Evolutionary conservation across 805 yeast genomes (phyloP), one percentile per base, ranked within the genome.

Genomic region (Hanseniaspora hatyaiensis): DNA sequence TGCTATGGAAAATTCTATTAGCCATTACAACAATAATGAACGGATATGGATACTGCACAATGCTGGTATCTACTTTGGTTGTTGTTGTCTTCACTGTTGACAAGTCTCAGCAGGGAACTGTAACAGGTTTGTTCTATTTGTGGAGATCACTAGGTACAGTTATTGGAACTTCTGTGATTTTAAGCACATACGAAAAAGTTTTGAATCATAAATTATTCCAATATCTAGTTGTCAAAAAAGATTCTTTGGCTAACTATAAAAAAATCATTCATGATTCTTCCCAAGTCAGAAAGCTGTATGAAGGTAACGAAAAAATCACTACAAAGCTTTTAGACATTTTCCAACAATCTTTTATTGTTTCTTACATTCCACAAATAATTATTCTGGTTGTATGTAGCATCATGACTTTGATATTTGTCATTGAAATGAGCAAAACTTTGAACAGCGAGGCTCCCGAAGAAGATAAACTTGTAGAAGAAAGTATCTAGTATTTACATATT

Each of bases 31-130:
- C 66, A 1, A 52, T 74, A 15, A 59, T 68, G 12, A 53, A 68
- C 3, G 62, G 73, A 4, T 73, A 76, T 11, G 75, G 78, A 2
- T 64, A 71, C 50, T 74, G 78, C 0, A 74, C 73, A 54, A 58
- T 81, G 1, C 62, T 74, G 8, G 73, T 78, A 56, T 63, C 81
- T 37, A 79, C 85, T 0, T 70, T 78, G 32, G 79, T 82, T 0
- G 59, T 71, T 43, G 71, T 68, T 31, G 72, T 72, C 13, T 71
- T 67, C 40, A 61, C 65, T 16, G 69, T 70, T 26, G 72, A 72
- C 5, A 58, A 62, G 45, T 64, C 68, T 23, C 64, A 67, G 49
- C 77, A 71, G 55, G 75, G 74, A 12, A 61, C 71, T 2, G 68
- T 70, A 42, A 70, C 73, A 0, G 75, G 75, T 36, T 64, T 71